These are phyloP conservation scores for Naumovozyma baii DNA, from an alignment of 805 yeast species.

Conservation along the genomic window DNA sequence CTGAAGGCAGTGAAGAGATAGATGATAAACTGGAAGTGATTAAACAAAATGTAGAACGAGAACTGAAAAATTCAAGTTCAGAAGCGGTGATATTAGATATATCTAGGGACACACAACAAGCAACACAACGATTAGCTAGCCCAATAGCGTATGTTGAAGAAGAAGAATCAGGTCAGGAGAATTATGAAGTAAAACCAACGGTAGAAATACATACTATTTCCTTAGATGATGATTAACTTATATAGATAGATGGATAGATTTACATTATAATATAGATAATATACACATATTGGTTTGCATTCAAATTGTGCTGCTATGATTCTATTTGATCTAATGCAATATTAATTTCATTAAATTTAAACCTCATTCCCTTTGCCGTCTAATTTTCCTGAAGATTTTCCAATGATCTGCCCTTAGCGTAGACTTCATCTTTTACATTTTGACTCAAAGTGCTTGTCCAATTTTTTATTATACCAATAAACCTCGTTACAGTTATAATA, in stretches of 20 bases:
- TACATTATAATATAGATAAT: no score
- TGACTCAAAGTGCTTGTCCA: constrained; percentile 25
- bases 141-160: background rate
- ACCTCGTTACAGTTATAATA: background rate
- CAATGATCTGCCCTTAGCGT: constrained; percentile 47
- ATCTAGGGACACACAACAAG: background rate
- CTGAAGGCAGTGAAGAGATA: background rate
- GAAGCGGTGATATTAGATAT: background rate
- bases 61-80: background rate
- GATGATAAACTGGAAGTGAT: background rate
- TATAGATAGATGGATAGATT: no score
- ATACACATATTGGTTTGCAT: no score
- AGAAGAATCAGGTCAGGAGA: background rate
- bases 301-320: no score
- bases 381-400: constrained; percentile 29
- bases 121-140: background rate
- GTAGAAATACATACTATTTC: constrained; percentile 2
- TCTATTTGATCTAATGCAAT: no score
- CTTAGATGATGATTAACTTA: constrained; percentile 4
- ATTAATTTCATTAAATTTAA: background rate
- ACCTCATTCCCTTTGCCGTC: constrained; percentile 1
- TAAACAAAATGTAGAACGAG: background rate
- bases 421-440: constrained; percentile 48
- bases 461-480: background rate
- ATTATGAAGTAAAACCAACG: background rate